phyloP scores from a whole-genome alignment of 495 filamentous ascomycete species.

The Parathielavia appendiculata region DNA sequence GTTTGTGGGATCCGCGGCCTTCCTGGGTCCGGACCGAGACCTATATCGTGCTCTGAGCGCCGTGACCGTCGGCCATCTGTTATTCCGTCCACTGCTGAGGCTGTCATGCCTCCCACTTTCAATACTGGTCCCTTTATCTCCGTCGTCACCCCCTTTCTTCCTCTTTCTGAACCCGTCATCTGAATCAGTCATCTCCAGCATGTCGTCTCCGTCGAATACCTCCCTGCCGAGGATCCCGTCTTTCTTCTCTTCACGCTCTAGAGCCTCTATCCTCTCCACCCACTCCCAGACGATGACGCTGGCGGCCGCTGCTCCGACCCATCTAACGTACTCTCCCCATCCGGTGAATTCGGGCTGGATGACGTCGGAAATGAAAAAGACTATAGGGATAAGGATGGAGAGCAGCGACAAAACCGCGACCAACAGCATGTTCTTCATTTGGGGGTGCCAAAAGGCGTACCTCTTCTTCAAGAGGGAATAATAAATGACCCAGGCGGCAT shows the following conservation, averaged over 20 bases:
- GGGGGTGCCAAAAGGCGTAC: slow-evolving; percentile 87
- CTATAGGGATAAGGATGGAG: slow-evolving; percentile 80
- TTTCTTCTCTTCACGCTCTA: slow-evolving; percentile 93
- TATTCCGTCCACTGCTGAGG: slow-evolving; percentile 30
- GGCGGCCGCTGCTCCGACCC: slow-evolving; percentile 93
- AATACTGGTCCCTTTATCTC: slow-evolving; percentile 24
- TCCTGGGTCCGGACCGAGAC: slow-evolving; percentile 27
- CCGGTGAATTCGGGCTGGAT: slow-evolving; percentile 79
- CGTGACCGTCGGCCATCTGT: slow-evolving; percentile 45
- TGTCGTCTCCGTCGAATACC: slow-evolving; percentile 95
- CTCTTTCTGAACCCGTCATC: slow-evolving; percentile 36
- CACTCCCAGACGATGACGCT: slow-evolving; percentile 99
- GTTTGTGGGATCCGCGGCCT: slow-evolving; percentile 21
- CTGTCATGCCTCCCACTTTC: slow-evolving; percentile 18
- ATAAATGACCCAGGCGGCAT: slow-evolving; percentile 94
- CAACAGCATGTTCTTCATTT: slow-evolving; percentile 87
- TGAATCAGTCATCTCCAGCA: slow-evolving; percentile 68
- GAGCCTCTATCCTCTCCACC: slow-evolving; percentile 96
- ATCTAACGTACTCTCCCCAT: slow-evolving; percentile 96
- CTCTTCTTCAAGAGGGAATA: slow-evolving; percentile 88
- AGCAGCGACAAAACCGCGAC: slow-evolving; percentile 75
- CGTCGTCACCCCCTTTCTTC: slow-evolving; percentile 30
- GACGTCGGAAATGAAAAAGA: slow-evolving; percentile 95
- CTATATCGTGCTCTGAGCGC: slow-evolving; percentile 42
- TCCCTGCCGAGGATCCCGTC: slow-evolving; percentile 92